Evolutionary conservation across 257 asterid genomes (phyloP), one percentile per base, ranked within the genome.

Genomic region (Plectranthus barbatus): DNA sequence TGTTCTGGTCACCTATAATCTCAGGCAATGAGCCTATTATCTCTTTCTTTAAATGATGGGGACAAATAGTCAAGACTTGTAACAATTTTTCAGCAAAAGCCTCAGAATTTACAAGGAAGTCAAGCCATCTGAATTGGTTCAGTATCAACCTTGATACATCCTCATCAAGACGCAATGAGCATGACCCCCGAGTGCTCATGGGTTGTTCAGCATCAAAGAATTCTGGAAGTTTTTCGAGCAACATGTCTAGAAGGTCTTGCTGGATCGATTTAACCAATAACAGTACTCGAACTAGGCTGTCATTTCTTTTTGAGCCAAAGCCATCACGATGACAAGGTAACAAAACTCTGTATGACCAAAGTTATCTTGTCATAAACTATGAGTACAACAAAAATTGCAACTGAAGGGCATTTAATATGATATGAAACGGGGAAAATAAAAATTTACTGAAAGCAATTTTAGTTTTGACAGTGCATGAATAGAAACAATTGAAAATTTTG

Each of bases 151-250:
- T 75, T 14, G 93, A 87, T 61, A 84, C 53, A 76, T 89, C 93
- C 61, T 89, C 91, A 21, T 86, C 88, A 48, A 84, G 77, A 52
- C 79, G 75, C 70, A 70, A 65, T 19, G 79, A 62, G 57, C 73
- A 72, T 14, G 79, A 69, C 58, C 75, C 83, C 71, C 45, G 40
- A 56, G 52, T 71, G 53, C 62, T 62, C 42, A 68, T 72, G 51
- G 51, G 60, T 66, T 73, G 63, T 56, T 77, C 76, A 61, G 56
- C 52, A 52, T 89, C 88, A 74, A 89, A 86, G 72, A 76, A 86
- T 74, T 89, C 95, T 3, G 95, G 96, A 73, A 89, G 94, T 67
- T 89, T 89, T 84, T 89, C 95, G 21, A 89, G 84, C 81, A 89
- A 77, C 69, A 70, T 67, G 76, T 68, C 82, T 67, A 82, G 84